Conservation (phyloP, 805 yeast genomes). For the Wickerhamomyces tratensis region DNA sequence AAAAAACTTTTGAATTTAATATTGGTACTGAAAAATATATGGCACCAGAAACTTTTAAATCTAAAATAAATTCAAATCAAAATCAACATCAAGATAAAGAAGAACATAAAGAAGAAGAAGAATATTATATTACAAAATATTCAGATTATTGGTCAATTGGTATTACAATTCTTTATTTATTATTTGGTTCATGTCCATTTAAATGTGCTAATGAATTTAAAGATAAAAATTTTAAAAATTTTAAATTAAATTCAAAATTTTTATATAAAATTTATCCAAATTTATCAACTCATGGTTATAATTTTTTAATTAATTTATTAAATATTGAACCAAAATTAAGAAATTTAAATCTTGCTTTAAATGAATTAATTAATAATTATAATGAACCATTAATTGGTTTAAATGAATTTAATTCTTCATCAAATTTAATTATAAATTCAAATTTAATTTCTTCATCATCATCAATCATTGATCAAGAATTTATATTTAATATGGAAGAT, state of each 20-base stretch:
- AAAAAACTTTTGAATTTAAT: constrained; percentile 21
- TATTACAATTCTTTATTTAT: constrained; percentile 63
- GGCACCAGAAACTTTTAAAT: constrained; percentile 76
- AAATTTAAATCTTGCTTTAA: constrained; percentile 41
- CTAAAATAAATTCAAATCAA: background rate
- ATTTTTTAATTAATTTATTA: constrained; percentile 54
- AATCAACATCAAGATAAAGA: background rate
- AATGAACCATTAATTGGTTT: too few species aligned
- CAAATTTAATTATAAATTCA: background rate
- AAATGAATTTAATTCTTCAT: too few species aligned
- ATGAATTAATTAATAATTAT: constrained; percentile 28
- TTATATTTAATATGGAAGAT: background rate
- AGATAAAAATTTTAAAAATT: constrained; percentile 61
- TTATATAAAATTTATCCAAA: constrained; percentile 70
- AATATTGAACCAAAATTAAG: constrained; percentile 49
- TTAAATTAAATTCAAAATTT: constrained; percentile 57
- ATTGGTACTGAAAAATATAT: constrained; percentile 83
- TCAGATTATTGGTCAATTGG: constrained; percentile 90
- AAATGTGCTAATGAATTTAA: constrained; percentile 53
- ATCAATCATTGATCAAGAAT: background rate
- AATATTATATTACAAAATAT: constrained; percentile 56
- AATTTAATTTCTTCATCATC: background rate
- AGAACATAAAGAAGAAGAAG: background rate
- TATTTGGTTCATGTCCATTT: constrained; percentile 83
- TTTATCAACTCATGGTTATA: constrained; percentile 62